These are phyloP conservation scores for Calonectria montana DNA, from an alignment of 2,329 filamentous ascomycete species.

Conservation along the genomic window DNA sequence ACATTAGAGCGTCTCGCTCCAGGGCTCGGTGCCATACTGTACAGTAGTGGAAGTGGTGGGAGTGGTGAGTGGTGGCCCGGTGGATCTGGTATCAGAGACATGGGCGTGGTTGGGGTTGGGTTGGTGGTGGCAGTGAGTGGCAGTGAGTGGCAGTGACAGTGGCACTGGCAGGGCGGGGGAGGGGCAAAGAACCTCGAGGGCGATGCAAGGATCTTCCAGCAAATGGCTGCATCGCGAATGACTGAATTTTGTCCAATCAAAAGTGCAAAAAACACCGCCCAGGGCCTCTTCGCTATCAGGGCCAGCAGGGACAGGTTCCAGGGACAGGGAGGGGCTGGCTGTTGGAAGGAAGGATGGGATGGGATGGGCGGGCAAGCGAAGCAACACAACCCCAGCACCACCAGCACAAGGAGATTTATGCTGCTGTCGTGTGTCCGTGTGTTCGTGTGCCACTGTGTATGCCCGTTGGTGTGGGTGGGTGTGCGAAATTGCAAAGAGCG, in stretches of 20 bases:
- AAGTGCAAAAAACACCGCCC: neutral
- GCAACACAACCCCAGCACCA: slow-evolving; percentile 14
- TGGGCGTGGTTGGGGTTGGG: slow-evolving; percentile 1
- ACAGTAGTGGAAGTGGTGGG: slow-evolving; percentile 18
- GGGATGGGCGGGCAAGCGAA: slow-evolving; percentile 17
- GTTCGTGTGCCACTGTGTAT: neutral
- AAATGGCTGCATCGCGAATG: slow-evolving; percentile 15
- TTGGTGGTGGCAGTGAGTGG: slow-evolving; percentile 19
- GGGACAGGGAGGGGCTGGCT: slow-evolving; percentile 6
- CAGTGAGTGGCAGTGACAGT: slow-evolving; percentile 18
- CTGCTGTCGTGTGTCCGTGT: slow-evolving; percentile 18
- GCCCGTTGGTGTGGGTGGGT: slow-evolving; percentile 1
- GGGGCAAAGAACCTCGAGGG: slow-evolving; percentile 13
- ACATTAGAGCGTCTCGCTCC: slow-evolving; percentile 2
- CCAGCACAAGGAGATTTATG: slow-evolving; percentile 16
- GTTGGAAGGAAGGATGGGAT: slow-evolving; percentile 3
- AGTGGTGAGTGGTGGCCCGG: slow-evolving; percentile 17
- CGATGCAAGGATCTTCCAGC: neutral
- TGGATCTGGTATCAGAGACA: slow-evolving; percentile 18
- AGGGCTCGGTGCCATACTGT: slow-evolving; percentile 8
- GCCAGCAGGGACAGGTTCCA: slow-evolving; percentile 20
- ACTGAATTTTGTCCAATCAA: slow-evolving; percentile 23
- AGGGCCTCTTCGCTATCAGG: slow-evolving; percentile 13
- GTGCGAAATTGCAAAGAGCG: slow-evolving; percentile 4
- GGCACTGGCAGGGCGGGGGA: slow-evolving; percentile 25